Base-by-base conservation (phyloP, 805 yeast species). In the Wickerhamiella slavikovae region DNA sequence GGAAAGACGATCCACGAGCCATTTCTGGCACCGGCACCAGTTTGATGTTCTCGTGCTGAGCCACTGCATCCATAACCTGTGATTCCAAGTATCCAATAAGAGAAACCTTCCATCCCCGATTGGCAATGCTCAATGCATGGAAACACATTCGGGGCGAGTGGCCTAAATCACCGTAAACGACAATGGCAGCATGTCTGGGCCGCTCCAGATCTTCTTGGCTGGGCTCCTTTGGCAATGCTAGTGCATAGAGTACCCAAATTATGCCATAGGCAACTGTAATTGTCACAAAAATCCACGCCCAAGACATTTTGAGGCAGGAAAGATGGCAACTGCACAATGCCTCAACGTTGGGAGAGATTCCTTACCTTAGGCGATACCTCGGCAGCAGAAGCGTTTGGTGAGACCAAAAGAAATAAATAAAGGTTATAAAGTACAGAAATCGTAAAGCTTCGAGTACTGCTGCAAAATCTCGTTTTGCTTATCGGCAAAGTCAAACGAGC, bases 61-160 rank as follows among this genome's bases (percentile, higher is more conserved):
- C 21, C 5, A 53, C 37, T 11, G 42, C 45, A 4, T 36, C 40
- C 38, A 47, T 35, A 18, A 48, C 17, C 18, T 40, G 35, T 22
- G 43, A 37, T 23, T 52, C 54, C 9, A 34, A 33, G 35, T 83
- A 85, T 0, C 98, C 98, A 48, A 92, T 76, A 20, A 89, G 49
- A 34, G 74, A 78, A 3, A 89, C 96, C 27, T 60, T 57, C 49
- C 71, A 75, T 0, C 82, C 89, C 1, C 51, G 43, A 19, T 60
- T 49, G n/a, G 75, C 64, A 41, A 89, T 70, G 31, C 85, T 73
- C 33, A 60, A 54, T 0, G 92, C 93, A 48, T 89, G 98, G 51
- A 85, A 77, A 40, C 73, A 64, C 76, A 85, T 89, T 35, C 98
- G 60, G 5, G 98, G 98, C 1, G 95, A 83, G 45, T 82, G 92